Base-by-base conservation (phyloP, 495 filamentous ascomycete genomes). In the Neurospora sp. region DNA sequence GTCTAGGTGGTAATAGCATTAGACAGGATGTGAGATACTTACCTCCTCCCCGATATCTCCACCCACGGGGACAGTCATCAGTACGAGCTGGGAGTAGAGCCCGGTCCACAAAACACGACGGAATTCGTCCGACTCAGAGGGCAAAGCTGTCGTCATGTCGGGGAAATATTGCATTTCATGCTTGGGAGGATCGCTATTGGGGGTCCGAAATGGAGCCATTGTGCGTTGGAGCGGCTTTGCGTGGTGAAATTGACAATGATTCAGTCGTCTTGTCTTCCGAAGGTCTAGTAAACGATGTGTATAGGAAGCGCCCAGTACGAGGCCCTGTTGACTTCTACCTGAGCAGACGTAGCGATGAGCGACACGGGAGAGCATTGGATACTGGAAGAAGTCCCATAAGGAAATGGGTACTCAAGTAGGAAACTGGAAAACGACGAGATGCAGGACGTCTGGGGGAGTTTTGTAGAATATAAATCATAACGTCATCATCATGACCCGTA, bases 1-100 rank as follows among this genome's bases (percentile, higher is more conserved):
- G 12, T 14, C 10, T 27, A 27, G 40, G 20, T 59, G 10, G 48
- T 27, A 82, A 80, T 84, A 42, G 20, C 5, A 48, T 53, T 42
- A 17, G 39, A 40, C 59, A n/a, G 41, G 16, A 10, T 16, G 65
- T 8, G 17, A 41, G 70, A 40, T 68, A 75, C 78, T 65, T 71
- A 88, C 86, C 82, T 90, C 89, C 70, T 91, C 88, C 5, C 89
- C 89, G 77, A 91, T 90, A 68, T 90, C 89, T 16, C 88, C 89
- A 16, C 85, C 86, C 1, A 89, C 85, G 2, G 88, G 88, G 6
- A 91, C 82, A 45, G 88, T 89, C 89, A 90, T 90, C 6, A 88
- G 79, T 1, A 90, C 89, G 16, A 90, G 78, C 80, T 90, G 89
- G 37, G 84, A 87, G 80, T 89, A 90, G 16, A 90, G 79, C 9